Base-by-base conservation (phyloP, 2,329 filamentous ascomycete genomes). In the Diaporthe amygdali region DNA sequence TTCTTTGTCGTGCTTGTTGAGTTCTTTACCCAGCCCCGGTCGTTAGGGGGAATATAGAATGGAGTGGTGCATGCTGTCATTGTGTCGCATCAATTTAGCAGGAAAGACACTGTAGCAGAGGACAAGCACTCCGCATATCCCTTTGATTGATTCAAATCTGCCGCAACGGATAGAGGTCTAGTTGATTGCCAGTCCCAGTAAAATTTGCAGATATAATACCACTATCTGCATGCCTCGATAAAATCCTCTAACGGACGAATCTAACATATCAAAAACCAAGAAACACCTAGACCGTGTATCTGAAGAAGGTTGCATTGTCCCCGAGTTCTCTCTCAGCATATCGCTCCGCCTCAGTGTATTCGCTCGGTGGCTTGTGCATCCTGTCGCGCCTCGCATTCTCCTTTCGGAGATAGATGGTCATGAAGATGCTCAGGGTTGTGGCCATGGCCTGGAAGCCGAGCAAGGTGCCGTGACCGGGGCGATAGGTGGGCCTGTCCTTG, bases 311-410 rank as follows among this genome's bases (percentile, higher is more conserved):
- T 64, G 89, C 89, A 71, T 85, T 81, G 76, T 91, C 90, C 10
- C 89, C 89, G 70, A 83, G 82, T 72, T 90, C 84, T 39, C 84
- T 80, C 81, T 91, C 88, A 15, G 81, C 59, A 27, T 80, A 63
- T 81, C 84, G 87, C 82, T 90, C 87, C 74, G 87, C 87, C 51
- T 83, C 79, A 2, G 86, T 88, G 79, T 89, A 87, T 71, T 86
- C 82, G 64, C 82, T 79, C 3, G 83, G 84, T 14, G 81, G 79
- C 78, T 88, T 85, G 76, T 84, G 81, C 68, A 83, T 76, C 72
- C 74, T 74, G 75, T 90, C 87, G 17, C 90, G 83, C 61, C 88
- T 83, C 5, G 81, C 79, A 73, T 91, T 91, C 82, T 91, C 89
- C 51, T 82, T 79, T 49, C 86, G 83, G 32, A 89, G 85, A 79